Conservation (phyloP, 1,139 yeast species). For the Groenewaldozyma auringiensis region DNA sequence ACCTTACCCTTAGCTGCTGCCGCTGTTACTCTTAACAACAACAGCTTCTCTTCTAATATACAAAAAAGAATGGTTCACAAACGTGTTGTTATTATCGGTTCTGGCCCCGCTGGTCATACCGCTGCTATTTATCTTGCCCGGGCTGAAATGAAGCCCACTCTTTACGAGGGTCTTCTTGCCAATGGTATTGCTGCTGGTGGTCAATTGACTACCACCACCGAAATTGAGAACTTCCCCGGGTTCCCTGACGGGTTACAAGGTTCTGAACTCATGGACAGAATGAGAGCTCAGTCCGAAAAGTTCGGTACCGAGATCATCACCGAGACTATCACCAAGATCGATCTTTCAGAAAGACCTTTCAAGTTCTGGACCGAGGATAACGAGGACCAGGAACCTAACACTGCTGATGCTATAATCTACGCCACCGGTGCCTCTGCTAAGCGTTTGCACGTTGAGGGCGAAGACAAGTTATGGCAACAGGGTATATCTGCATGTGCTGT, state of each 20-base stretch:
- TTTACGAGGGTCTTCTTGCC: slow-evolving; percentile 94
- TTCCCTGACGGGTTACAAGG: slow-evolving; percentile 95
- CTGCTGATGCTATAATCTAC: slow-evolving; percentile 84
- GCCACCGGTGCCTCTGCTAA: slow-evolving; percentile 98
- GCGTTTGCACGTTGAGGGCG: slow-evolving; percentile 91
- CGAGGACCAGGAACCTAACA: slow-evolving; percentile 72
- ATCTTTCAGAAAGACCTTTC: slow-evolving; percentile 78
- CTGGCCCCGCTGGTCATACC: slow-evolving; percentile 99
- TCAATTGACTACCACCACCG: slow-evolving; percentile 96
- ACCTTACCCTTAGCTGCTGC: slow-evolving; percentile 1
- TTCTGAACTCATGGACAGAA: slow-evolving; percentile 78
- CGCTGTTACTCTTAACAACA: not conserved
- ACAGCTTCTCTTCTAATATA: not conserved
- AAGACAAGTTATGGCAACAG: slow-evolving; percentile 96
- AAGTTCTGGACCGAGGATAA: slow-evolving; percentile 95
- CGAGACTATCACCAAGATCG: slow-evolving; percentile 89
- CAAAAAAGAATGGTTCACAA: slow-evolving; percentile 43
- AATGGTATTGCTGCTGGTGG: slow-evolving; percentile 99
- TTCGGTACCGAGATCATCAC: slow-evolving; percentile 93
- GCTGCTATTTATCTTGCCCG: slow-evolving; percentile 96
- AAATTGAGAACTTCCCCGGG: slow-evolving; percentile 92
- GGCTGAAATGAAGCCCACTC: slow-evolving; percentile 89
- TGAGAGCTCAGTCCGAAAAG: slow-evolving; percentile 78
- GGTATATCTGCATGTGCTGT: slow-evolving; percentile 99
- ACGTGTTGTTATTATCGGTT: slow-evolving; percentile 86